Percentiles rank a stretch among this genome's conserved stretches.
Evolutionary conservation across 768 basidiomycete species (phyloP).

Genomic region (Termitomyces sp.): DNA sequence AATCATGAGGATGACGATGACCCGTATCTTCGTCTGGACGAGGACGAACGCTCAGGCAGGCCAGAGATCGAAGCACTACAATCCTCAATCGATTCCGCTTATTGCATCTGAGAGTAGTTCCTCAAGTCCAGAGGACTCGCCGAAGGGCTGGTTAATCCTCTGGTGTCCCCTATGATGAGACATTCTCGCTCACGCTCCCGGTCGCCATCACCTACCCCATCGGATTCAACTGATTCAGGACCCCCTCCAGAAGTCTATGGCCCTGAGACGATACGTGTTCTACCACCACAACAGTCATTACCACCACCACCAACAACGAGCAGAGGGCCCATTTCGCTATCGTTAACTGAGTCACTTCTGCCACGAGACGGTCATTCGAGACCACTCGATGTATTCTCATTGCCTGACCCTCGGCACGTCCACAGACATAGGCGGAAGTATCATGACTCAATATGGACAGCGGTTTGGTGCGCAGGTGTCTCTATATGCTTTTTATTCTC

Average conservation of each 20-base stretch:
- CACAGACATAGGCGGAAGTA: slow-evolving; percentile 61
- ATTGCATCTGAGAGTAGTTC: slow-evolving; percentile 27
- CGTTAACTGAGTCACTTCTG: slow-evolving; percentile 74
- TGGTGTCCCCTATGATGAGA: slow-evolving; percentile 57
- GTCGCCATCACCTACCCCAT: slow-evolving; percentile 33
- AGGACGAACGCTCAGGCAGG: slow-evolving; percentile 40
- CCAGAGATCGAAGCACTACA: slow-evolving; percentile 20
- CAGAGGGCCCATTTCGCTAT: slow-evolving; percentile 45
- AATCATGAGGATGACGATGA: slow-evolving; percentile 58
- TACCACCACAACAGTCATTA: slow-evolving; percentile 24
- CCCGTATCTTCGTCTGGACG: slow-evolving; percentile 74
- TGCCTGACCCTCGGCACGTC: slow-evolving; percentile 72
- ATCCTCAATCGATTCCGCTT: slow-evolving; percentile 31
- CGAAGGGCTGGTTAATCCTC: slow-evolving; percentile 71
- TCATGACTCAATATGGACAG: slow-evolving; percentile 70
- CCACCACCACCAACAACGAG: slow-evolving; percentile 36
- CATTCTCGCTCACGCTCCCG: slow-evolving; percentile 27
- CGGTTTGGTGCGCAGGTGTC: slow-evolving; percentile 56
- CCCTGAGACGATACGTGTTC: slow-evolving; percentile 23
- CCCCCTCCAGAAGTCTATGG: slow-evolving; percentile 39
- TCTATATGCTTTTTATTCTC: slow-evolving; percentile 57
- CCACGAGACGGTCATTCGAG: slow-evolving; percentile 65
- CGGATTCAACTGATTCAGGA: slow-evolving; percentile 34
- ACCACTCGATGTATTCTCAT: slow-evolving; percentile 64
- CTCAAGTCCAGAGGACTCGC: slow-evolving; percentile 28